Conservation (phyloP, 164 flowering plant species). For the Vitis riparia region DNA sequence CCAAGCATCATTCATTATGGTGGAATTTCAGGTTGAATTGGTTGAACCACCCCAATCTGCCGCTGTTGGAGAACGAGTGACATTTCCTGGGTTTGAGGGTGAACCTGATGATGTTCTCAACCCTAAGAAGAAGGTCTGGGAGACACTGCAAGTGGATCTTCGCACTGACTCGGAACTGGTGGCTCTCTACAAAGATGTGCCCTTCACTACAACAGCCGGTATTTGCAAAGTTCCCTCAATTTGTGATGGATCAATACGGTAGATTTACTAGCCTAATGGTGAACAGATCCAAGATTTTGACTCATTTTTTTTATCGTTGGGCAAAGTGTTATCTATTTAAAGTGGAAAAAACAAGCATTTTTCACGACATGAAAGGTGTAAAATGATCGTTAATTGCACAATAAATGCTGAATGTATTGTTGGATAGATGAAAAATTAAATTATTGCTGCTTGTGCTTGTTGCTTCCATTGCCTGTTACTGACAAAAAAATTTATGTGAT, state of each 20-base stretch:
- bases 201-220: slow-evolving; percentile 85
- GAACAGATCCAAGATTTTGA: no score
- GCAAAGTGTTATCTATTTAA: no score
- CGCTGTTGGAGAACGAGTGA: slow-evolving; percentile 64
- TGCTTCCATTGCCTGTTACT: no score
- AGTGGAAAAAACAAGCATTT: no score
- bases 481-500: no score
- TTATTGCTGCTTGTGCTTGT: no score
- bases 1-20: not conserved
- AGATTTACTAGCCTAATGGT: slow-evolving; percentile 8
- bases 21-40: slow-evolving; percentile 67
- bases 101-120: slow-evolving; percentile 71
- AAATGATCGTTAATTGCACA: no score
- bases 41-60: slow-evolving; percentile 65
- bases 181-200: slow-evolving; percentile 70
- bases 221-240: slow-evolving; percentile 79
- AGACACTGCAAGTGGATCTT: slow-evolving; percentile 71
- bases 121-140: slow-evolving; percentile 96
- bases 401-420: no score
- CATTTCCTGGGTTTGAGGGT: slow-evolving; percentile 71
- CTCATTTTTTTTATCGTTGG: no score
- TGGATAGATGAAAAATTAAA: no score
- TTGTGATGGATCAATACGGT: slow-evolving; percentile 59
- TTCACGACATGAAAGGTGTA: no score
- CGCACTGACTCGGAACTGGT: slow-evolving; percentile 49